Base-by-base conservation (phyloP, 2,329 filamentous ascomycete species). In the Lasiodiplodia sp. region DNA sequence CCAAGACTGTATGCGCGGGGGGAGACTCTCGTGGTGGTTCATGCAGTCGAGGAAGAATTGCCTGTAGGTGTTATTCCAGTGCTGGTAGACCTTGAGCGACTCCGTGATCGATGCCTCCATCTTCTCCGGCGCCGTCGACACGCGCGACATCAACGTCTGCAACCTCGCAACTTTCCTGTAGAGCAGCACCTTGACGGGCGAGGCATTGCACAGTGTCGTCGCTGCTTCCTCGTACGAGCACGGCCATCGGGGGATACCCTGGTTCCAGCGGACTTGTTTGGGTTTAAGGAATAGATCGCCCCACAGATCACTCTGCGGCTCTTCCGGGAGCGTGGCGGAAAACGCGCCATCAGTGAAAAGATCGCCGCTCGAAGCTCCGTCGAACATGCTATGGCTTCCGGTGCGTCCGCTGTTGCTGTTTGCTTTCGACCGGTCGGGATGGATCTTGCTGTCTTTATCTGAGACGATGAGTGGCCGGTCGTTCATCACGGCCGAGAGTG, bases 141-240 rank as follows among this genome's bases (percentile, higher is more conserved):
- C 77, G 67, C 83, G 79, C 56, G 84, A 79, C 11, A 88, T 70
- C 4, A 86, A 78, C 25, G 83, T 85, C 71, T 89, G 86, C 0
- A 89, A 80, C n/a, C 83, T 84, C 0, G 84, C 84, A 8, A 88
- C 81, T 68, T 86, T 83, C 14, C 87, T 84, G 71, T 86, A 89
- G 2, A 89, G 81, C 2, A 89, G 78, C 1, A 89, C 86, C 73
- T 89, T 89, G 68, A 88, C 84, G 0, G 86, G 86, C 2, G 86
- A 85, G 3, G 86, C 84, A 68, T 85, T 82, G 16, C 83, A 82
- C 2, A 89, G 80, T 2, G 82, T 76, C 25, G 82, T 77, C 2
- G 85, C 81, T 1, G 86, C 86, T 7, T 81, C 79, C n/a, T 85
- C 81, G 69, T 86, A 84, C 0, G 85, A 80, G 72, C 86, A 88